Percentiles rank a stretch among this genome's conserved stretches.
Evolutionary conservation across 2,329 filamentous ascomycete genomes (phyloP).

Genomic region (Verticillium alfalfae): DNA sequence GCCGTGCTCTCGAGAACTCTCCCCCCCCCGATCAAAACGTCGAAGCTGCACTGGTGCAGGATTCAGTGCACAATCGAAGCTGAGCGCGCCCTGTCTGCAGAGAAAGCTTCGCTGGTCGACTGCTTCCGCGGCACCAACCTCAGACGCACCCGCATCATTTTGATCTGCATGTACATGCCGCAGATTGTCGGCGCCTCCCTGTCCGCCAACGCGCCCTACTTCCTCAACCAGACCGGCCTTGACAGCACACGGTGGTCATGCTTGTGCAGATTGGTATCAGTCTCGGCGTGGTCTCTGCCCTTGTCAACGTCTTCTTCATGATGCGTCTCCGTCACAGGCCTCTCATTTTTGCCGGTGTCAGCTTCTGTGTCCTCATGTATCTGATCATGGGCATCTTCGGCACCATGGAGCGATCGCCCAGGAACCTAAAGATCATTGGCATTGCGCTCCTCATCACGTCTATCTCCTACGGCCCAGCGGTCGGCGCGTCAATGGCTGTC

Average conservation of each 20-base stretch:
- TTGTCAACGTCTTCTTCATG: constrained; percentile 15
- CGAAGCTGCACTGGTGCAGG: background rate
- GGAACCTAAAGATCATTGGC: constrained; percentile 12
- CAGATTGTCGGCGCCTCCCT: constrained; percentile 13
- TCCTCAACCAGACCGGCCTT: constrained; percentile 16
- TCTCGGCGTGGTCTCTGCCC: constrained; percentile 10
- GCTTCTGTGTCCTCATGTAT: constrained; percentile 11
- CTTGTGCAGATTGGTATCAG: constrained; percentile 14
- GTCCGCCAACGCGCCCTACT: constrained; percentile 17
- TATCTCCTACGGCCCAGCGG: constrained; percentile 13
- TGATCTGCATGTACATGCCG: constrained; percentile 12
- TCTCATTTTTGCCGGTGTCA: constrained; percentile 14
- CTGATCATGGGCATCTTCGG: constrained; percentile 15
- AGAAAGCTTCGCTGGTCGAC: background rate
- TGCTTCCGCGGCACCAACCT: constrained; percentile 8
- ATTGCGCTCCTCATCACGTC: constrained; percentile 13
- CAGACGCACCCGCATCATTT: constrained; percentile 13
- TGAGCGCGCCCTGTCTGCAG: background rate
- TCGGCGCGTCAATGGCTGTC: constrained; percentile 12
- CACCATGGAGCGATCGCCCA: constrained; percentile 7
- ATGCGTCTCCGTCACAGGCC: constrained; percentile 13
- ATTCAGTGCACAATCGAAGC: constrained; percentile 6
- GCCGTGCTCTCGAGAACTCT: constrained; percentile 14
- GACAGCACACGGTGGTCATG: constrained; percentile 11
- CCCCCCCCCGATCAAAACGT: background rate